These are phyloP conservation scores for Jackrogersella minutella DNA, from an alignment of 495 filamentous ascomycete species.

Conservation along the genomic window DNA sequence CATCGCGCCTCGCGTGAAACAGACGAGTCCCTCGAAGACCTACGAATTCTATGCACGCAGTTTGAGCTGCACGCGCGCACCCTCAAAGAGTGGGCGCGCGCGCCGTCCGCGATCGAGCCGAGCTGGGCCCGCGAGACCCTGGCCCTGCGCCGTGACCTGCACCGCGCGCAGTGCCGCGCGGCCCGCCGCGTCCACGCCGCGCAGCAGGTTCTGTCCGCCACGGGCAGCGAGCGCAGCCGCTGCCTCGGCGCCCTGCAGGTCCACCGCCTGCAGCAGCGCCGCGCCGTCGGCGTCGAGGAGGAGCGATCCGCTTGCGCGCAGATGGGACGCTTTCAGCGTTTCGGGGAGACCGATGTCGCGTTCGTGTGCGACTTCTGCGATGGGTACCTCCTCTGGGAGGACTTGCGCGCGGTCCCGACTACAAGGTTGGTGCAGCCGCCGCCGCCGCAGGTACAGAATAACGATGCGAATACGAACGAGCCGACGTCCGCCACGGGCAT, in stretches of 20 bases:
- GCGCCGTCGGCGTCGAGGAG: slow-evolving; percentile 38
- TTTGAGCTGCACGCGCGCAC: slow-evolving; percentile 52
- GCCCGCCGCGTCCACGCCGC: slow-evolving; percentile 55
- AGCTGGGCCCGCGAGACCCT: slow-evolving; percentile 54
- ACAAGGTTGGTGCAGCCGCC: slow-evolving; percentile 30
- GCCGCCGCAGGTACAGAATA: neutral
- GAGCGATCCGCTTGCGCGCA: slow-evolving; percentile 51
- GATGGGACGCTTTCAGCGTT: slow-evolving; percentile 53
- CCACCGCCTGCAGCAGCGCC: slow-evolving; percentile 46
- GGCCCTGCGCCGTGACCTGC: slow-evolving; percentile 49
- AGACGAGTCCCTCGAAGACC: slow-evolving; percentile 55
- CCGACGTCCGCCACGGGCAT: slow-evolving; percentile 15
- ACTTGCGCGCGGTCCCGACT: slow-evolving; percentile 52
- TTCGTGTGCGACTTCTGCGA: slow-evolving; percentile 62
- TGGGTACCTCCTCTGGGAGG: slow-evolving; percentile 57
- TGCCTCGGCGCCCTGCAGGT: slow-evolving; percentile 58
- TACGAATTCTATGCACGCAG: slow-evolving; percentile 48
- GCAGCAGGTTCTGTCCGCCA: slow-evolving; percentile 40
- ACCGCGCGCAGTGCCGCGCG: slow-evolving; percentile 58
- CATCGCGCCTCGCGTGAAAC: slow-evolving; percentile 6
- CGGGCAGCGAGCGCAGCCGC: slow-evolving; percentile 28
- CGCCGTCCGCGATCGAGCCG: slow-evolving; percentile 55
- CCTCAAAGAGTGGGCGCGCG: slow-evolving; percentile 54
- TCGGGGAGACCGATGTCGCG: slow-evolving; percentile 53
- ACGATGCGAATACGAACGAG: neutral